Conservation (phyloP, 768 basidiomycete species). For the Serpula lacrymans region DNA sequence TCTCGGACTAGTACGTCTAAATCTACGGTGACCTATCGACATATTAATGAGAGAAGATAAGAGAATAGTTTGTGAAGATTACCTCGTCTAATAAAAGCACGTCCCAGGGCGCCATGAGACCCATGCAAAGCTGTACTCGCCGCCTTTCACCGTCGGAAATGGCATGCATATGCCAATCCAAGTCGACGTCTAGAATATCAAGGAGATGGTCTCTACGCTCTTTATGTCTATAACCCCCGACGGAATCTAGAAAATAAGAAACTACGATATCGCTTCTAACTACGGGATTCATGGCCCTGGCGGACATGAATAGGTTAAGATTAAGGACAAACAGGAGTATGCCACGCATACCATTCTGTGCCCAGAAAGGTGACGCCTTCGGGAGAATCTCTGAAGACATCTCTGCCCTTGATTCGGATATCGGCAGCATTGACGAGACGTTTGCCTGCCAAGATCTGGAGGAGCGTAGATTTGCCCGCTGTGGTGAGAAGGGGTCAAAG, state of each 20-base stretch:
- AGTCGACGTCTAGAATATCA: conserved; percentile 90
- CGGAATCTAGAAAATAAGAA: conserved; percentile 92
- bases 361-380: conserved; percentile 83
- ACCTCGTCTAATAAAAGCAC: conserved; percentile 94
- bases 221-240: conserved; percentile 94
- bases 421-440: conserved; percentile 63
- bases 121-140: conserved; percentile 91
- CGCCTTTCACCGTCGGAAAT: conserved; percentile 97
- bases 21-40: conserved; percentile 85
- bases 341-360: conserved; percentile 81
- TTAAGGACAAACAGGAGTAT: not conserved
- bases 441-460: conserved; percentile 93
- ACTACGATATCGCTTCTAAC: conserved; percentile 92
- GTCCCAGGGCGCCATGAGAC: conserved; percentile 94
- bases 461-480: conserved; percentile 95
- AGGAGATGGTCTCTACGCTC: conserved; percentile 81
- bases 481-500: conserved; percentile 11
- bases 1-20: conserved; percentile 93
- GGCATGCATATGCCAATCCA: conserved; percentile 94
- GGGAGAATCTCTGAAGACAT: conserved; percentile 89
- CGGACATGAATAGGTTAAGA: conserved; percentile 2
- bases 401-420: conserved; percentile 70
- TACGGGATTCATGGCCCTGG: conserved; percentile 96
- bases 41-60: conserved; percentile 3
- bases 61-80: conserved; percentile 2